Evolutionary conservation across 768 basidiomycete species (phyloP), one percentile per base, ranked within the genome.

Genomic region (Mycena haematopus): DNA sequence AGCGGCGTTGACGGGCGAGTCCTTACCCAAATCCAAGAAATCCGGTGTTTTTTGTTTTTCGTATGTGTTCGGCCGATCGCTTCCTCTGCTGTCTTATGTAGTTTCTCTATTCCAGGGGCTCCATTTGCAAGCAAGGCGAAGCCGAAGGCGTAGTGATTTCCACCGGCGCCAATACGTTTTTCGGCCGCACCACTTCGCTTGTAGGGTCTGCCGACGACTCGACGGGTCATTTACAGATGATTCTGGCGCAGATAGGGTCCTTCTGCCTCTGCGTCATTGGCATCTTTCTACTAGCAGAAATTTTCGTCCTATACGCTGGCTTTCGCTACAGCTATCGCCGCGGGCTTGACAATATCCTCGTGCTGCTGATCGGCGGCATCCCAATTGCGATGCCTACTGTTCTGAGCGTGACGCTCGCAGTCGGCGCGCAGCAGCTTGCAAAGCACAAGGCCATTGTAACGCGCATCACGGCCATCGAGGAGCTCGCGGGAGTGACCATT

Each of bases 321-420:
- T 98, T 94, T 92, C 84, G 80, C 62, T 98, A 92, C 84, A 77
- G 71, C 53, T 99, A 99, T 82, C 94, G 96, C 72, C 90, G 89
- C 65, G 96, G 65, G 81, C 90, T 98, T 70, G 88, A 99, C 85
- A 92, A 95, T 83, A 95, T 98, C 78, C 87, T 99, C 36, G 96
- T 98, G 67, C 92, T 99, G 75, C 85, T 99, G 86, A 99, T 99
- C 79, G 96, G 96, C 83, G 96, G 96, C 83, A 99, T 99, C 74
- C 96, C 96, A 71, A 99, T 98, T 78, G 96, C 96, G 75, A 99
- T 99, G 96, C 96, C 96, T 69, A 99, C 96, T 64, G 96, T 98
- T 67, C 79, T 99, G 65, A 97, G 95, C 62, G 96, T 98, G 80
- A 98, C 96, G 24, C 93, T 98, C 74, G 96, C 96, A 54, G 96